Evolutionary conservation across 805 yeast species (phyloP), one percentile per base, ranked within the genome.

Genomic region (Sugiyamaella chiloensis): DNA sequence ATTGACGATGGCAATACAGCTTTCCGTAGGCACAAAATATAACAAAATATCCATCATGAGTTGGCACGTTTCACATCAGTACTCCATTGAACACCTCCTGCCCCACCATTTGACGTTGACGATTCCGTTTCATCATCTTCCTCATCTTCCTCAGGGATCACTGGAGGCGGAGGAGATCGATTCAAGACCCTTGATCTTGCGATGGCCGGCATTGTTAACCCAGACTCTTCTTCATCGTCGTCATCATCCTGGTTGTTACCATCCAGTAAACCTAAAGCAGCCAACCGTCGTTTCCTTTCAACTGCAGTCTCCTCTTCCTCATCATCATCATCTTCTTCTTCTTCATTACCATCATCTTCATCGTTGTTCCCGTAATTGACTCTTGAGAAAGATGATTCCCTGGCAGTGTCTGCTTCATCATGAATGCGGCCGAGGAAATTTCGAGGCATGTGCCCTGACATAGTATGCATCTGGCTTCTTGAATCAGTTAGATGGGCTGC

Each of bases 271-370:
- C 64, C 71, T 51, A 59, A 51, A 30, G 62, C 73, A 4, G 73
- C 69, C 34, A 85, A 63, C 50, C 90, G 72, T 57, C 90, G 75
- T 32, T 71, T 69, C 48, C 78, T 74, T 61, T 85, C 90, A 20
- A 80, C 78, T n/a, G 72, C 83, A 0, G 88, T 82, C 61, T 84
- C 90, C 2, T 64, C 66, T 5, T 40, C 53, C 17, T 35, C 52
- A 20, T 17, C 11, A 11, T 59, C 65, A 6, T 58, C 65, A 2
- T 60, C 65, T 6, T 61, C 66, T 16, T 52, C 57, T 11, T 46
- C 54, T 19, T 53, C 56, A 57, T 23, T 59, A 34, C 57, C 55
- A 40, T 14, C 11, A 16, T 34, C 30, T 4, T 39, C 42, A 26
- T 40, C 42, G 2, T 37, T 23, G 24, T 20, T 64, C n/a, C n/a